Base-by-base conservation (phyloP, 2,329 filamentous ascomycete genomes). In the Delphinella strobiligena region DNA sequence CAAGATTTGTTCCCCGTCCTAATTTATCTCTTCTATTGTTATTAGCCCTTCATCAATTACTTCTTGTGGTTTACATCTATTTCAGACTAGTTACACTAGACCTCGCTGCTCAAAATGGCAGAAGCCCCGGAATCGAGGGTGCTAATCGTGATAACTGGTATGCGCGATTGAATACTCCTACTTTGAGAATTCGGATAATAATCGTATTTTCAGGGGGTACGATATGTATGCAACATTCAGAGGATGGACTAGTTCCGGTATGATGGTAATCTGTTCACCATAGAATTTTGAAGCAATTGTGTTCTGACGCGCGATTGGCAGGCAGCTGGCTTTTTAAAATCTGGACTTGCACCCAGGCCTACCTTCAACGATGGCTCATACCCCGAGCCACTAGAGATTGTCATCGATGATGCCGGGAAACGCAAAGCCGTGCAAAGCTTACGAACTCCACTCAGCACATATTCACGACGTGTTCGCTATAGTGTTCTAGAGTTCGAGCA, bases 151-250 rank as follows among this genome's bases (percentile, higher is more conserved):
- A 89, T 93, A 67, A 94, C 88, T 10, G 87, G 84, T 56, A 64
- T 58, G 40, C 64, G 61, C n/a, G 45, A 42, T 18, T 39, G 36
- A 11, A 15, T 29, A 19, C 19, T 4, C 5, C 15, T 9, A 27
- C 14, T 35, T 15, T 24, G 18, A 29, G 19, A 24, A 18, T 15
- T 9, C 16, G 10, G 34, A 12, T 34, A 36, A 40, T 36, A 27
- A 27, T 27, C 17, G 27, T 32, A 9, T 31, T 29, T 12, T 5
- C 16, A 66, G 69, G 73, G 44, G 82, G 82, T 33, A 87, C 82
- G 5, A 94, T 94, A 53, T 94, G 86, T 63, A 94, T 95, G 88
- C 78, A 81, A 55, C 80, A 78, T 40, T 86, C 85, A 8, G 72
- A 74, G 7, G 75, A 86, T 49, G 88, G 88, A 1, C 75, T 93